phyloP scores from a whole-genome alignment of 352 stramenopile genomes.

The Globisporangium parvum region DNA sequence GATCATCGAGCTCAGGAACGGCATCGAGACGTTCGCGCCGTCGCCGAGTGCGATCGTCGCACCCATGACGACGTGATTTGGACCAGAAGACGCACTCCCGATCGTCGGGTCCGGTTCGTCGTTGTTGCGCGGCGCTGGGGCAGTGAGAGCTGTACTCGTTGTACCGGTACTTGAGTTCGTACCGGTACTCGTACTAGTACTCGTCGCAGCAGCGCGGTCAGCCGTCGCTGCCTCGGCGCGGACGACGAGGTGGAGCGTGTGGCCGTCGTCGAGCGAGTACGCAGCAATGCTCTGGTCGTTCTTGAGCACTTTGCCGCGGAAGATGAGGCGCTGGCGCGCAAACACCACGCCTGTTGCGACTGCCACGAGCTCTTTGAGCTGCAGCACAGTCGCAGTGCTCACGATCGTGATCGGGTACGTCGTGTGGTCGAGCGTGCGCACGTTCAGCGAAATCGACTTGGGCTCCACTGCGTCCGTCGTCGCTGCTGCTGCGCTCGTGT shows the following conservation, averaged over 20 bases:
- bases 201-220: too few species aligned
- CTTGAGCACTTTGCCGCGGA: slow-evolving; percentile 82
- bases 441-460: slow-evolving; percentile 56
- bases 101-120: slow-evolving; percentile 62
- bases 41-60: slow-evolving; percentile 70
- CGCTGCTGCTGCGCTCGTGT: background rate
- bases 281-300: slow-evolving; percentile 70
- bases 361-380: slow-evolving; percentile 70
- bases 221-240: slow-evolving; percentile 39
- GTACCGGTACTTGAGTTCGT: background rate
- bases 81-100: slow-evolving; percentile 4
- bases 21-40: slow-evolving; percentile 59
- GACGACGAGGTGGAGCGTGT: slow-evolving; percentile 76
- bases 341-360: slow-evolving; percentile 65
- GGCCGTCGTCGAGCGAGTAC: slow-evolving; percentile 77
- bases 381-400: slow-evolving; percentile 56
- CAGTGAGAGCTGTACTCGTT: background rate
- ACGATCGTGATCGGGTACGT: slow-evolving; percentile 68
- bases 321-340: slow-evolving; percentile 78
- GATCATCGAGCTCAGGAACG: slow-evolving; percentile 81
- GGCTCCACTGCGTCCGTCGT: background rate
- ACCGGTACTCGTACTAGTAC: background rate
- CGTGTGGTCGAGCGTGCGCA: slow-evolving; percentile 79
- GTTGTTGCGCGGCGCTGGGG: slow-evolving; percentile 30
- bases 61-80: slow-evolving; percentile 60